These are phyloP conservation scores for Magnaporthales sp. DNA, from an alignment of 2,329 filamentous ascomycete genomes.

Conservation along the genomic window DNA sequence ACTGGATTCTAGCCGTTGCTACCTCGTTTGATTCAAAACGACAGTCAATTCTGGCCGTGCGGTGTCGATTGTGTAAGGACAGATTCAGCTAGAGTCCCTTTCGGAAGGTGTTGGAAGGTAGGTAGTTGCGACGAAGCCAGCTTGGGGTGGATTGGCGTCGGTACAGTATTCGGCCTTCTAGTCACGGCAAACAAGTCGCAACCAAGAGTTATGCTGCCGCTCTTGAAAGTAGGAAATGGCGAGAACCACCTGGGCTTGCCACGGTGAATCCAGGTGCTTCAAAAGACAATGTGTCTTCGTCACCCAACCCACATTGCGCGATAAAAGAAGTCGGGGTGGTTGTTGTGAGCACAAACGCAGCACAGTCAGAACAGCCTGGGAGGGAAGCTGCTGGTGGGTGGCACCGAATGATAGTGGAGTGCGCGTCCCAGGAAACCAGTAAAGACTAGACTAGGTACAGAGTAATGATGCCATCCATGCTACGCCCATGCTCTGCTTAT, in stretches of 20 bases:
- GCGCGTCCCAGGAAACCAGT: not conserved
- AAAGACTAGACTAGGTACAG: no score
- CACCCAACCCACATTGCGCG: not conserved
- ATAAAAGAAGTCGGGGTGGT: not conserved
- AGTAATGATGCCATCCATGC: not conserved
- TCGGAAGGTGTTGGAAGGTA: not conserved
- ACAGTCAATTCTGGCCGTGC: not conserved
- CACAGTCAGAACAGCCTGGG: not conserved
- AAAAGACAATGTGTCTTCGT: not conserved
- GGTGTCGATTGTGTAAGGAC: not conserved
- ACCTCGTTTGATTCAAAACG: not conserved
- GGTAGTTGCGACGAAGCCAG: not conserved
- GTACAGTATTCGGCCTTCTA: not conserved
- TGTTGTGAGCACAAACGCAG: not conserved
- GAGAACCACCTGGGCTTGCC: not conserved
- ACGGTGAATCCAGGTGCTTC: not conserved
- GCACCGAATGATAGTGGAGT: not conserved
- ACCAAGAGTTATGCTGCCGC: not conserved
- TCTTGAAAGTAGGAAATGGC: not conserved
- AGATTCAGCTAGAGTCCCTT: not conserved
- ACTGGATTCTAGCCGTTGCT: not conserved
- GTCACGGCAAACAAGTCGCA: not conserved
- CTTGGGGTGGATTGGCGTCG: not conserved
- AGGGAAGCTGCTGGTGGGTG: not conserved
- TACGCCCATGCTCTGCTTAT: not conserved